Evolutionary conservation across 805 yeast genomes (phyloP), one percentile per base, ranked within the genome.

Genomic region (Ogataea nitratoaversa): DNA sequence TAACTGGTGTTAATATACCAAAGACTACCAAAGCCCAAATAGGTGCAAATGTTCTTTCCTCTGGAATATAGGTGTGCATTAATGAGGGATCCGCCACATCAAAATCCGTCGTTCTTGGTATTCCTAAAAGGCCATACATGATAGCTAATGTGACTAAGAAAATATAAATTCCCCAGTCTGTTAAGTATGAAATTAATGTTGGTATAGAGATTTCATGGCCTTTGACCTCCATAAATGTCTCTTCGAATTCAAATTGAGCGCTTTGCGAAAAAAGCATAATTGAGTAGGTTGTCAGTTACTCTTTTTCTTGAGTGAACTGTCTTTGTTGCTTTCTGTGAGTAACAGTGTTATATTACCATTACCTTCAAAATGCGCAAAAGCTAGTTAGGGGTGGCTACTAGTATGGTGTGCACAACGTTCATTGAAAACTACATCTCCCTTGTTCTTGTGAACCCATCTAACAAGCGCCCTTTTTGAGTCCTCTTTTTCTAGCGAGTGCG

Each of bases 31-130:
- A 48, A 11, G 54, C 22, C 48, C 61, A 49, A 4, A 65, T 42
- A 0, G 71, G 66, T 1, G 67, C 53, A 24, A 58, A 48, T 0
- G 67, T 62, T 19, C 53, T 56, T 1, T 46, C 19, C 40, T 70
- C 74, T 2, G 59, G 50, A 24, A 58, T 56, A 46, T 66, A 66
- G 0, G 62, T 50, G 42, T 66, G 53, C 60, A 68, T 57, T 4
- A 68, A 35, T 2, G 47, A 37, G 1, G 50, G 44, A 42, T 70
- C 70, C n/a, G 35, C 38, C 1, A 67, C 34, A 47, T 61, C 64
- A 44, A 72, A 72, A 38, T 71, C 74, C 35, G 65, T 65, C 19
- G 53, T 60, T 20, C 67, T 50, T 4, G 77, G 77, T 1, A 60
- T 54, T 2, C 56, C 50, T 8, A 49, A 40, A 2, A 54, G 19